Evolutionary conservation across 306 rosid genomes (phyloP).

Genomic region (Pterocarpus santalinus): DNA sequence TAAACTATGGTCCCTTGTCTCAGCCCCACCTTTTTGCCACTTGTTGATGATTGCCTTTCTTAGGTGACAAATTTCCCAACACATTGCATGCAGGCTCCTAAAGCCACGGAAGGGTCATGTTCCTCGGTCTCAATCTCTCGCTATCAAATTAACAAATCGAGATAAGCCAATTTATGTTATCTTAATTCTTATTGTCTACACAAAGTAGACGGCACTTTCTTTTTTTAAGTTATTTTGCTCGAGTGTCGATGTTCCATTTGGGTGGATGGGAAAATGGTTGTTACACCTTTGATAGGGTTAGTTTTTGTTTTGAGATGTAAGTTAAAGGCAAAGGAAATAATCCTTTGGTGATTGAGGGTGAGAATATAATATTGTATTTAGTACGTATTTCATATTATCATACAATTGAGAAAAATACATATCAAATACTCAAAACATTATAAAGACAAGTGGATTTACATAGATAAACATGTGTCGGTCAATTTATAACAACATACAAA

Average conservation of each 20-base stretch:
- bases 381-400: too few species aligned
- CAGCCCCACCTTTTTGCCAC: constrained; percentile 9
- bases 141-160: constrained; percentile 1
- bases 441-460: too few species aligned
- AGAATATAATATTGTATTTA: too few species aligned
- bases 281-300: not conserved
- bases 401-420: too few species aligned
- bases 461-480: too few species aligned
- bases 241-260: not conserved
- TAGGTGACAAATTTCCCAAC: constrained; percentile 33
- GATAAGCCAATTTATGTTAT: not conserved
- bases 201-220: not conserved
- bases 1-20: constrained; percentile 24
- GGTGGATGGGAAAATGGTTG: not conserved
- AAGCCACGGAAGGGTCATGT: constrained; percentile 40
- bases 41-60: constrained; percentile 2
- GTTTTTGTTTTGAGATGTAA: not conserved
- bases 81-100: constrained; percentile 45
- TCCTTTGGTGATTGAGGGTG: too few species aligned
- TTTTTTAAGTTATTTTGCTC: not conserved
- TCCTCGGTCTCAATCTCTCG: constrained; percentile 42
- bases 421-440: too few species aligned
- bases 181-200: constrained; percentile 6
- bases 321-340: not conserved
- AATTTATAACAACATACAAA: too few species aligned